Evolutionary conservation across 768 basidiomycete species (phyloP).

Genomic region (Phlebiopsis gigantea): DNA sequence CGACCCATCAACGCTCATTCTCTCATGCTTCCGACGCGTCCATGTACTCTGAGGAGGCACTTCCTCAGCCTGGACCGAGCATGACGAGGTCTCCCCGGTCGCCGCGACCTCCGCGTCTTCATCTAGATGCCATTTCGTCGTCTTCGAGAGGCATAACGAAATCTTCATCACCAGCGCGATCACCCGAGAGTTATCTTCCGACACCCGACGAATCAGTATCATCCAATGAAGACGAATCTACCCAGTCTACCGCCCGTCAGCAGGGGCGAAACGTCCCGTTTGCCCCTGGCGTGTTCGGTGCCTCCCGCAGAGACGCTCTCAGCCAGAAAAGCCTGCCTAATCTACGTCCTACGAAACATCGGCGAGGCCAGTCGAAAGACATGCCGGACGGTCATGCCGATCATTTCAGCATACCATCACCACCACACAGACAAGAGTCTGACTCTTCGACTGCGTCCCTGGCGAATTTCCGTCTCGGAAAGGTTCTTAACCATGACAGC

Average conservation of each 20-base stretch:
- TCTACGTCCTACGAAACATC: slow-evolving; percentile 49
- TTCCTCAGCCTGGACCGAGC: background rate
- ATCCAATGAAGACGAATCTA: slow-evolving; percentile 40
- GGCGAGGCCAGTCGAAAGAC: slow-evolving; percentile 19
- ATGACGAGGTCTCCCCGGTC: slow-evolving; percentile 11
- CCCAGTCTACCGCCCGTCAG: slow-evolving; percentile 15
- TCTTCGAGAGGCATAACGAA: slow-evolving; percentile 24
- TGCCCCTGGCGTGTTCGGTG: slow-evolving; percentile 31
- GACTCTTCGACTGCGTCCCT: slow-evolving; percentile 28
- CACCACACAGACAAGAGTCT: slow-evolving; percentile 42
- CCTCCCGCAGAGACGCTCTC: slow-evolving; percentile 33
- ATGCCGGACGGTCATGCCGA: slow-evolving; percentile 17
- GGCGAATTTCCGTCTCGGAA: slow-evolving; percentile 19
- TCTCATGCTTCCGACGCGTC: slow-evolving; percentile 58
- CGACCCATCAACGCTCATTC: slow-evolving; percentile 37
- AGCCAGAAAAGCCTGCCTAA: slow-evolving; percentile 87
- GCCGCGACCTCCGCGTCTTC: slow-evolving; percentile 33
- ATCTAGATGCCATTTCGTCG: slow-evolving; percentile 39
- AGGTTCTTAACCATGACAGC: slow-evolving; percentile 24
- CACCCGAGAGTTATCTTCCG: slow-evolving; percentile 50
- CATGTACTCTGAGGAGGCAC: slow-evolving; percentile 35
- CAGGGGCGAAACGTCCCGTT: slow-evolving; percentile 49
- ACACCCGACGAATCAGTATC: slow-evolving; percentile 53
- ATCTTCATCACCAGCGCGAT: slow-evolving; percentile 39
- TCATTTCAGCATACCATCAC: slow-evolving; percentile 25